Conservation (phyloP, 371 early-diverging fungal species). For the Chytridiales sp. region DNA sequence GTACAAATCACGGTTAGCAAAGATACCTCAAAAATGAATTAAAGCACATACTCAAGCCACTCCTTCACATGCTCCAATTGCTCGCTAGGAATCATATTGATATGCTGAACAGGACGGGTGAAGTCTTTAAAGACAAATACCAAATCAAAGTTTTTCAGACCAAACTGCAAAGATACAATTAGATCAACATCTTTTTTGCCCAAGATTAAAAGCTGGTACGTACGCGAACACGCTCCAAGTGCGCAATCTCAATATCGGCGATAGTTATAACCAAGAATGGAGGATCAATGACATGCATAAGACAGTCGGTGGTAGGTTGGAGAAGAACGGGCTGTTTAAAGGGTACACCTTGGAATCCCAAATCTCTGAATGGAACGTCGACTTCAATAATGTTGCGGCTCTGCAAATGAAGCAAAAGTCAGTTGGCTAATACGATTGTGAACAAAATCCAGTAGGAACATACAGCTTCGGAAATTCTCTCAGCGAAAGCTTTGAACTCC, state of each 20-base stretch:
- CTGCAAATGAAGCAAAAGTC: slow-evolving; percentile 33
- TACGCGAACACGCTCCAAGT: slow-evolving; percentile 94
- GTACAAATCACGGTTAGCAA: not conserved
- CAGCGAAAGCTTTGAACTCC: slow-evolving; percentile 94
- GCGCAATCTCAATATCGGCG: slow-evolving; percentile 95
- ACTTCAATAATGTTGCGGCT: slow-evolving; percentile 83
- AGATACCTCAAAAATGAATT: not conserved
- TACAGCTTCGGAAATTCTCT: slow-evolving; percentile 83
- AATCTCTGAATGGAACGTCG: slow-evolving; percentile 92
- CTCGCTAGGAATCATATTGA: slow-evolving; percentile 94
- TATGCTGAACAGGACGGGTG: slow-evolving; percentile 84
- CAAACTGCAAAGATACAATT: slow-evolving; percentile 62
- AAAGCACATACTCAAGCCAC: slow-evolving; percentile 83
- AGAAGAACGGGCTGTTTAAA: slow-evolving; percentile 90
- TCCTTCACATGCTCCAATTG: slow-evolving; percentile 96
- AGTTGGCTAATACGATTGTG: not conserved
- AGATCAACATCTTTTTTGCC: not conserved
- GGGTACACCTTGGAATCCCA: slow-evolving; percentile 98
- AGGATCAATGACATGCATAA: slow-evolving; percentile 96
- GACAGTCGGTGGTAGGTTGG: slow-evolving; percentile 96
- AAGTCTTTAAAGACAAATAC: slow-evolving; percentile 98
- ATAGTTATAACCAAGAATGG: slow-evolving; percentile 95
- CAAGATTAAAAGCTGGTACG: slow-evolving; percentile 9
- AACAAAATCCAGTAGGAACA: not conserved
- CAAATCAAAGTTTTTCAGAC: slow-evolving; percentile 98